phyloP scores from a whole-genome alignment of 2,329 filamentous ascomycete genomes.

The Diaporthe sp. region DNA sequence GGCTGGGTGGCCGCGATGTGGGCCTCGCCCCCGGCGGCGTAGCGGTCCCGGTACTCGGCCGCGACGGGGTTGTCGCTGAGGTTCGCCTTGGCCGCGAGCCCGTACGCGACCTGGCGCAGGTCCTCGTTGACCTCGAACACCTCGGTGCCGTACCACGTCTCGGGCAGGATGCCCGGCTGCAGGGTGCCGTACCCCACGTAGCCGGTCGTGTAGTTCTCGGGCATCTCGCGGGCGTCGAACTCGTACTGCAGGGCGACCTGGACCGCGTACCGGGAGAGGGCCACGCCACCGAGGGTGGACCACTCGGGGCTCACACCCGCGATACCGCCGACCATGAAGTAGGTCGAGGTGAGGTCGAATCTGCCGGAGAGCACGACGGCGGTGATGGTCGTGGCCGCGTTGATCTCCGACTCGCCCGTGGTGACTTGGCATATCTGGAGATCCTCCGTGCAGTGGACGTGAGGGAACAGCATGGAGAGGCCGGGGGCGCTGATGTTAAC shows the following conservation, averaged over 20 bases:
- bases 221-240: conserved; percentile 78
- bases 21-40: conserved; percentile 57
- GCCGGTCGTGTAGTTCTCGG: conserved; percentile 74
- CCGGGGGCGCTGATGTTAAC: conserved; percentile 72
- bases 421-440: conserved; percentile 77
- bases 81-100: conserved; percentile 64
- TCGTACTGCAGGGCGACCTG: conserved; percentile 85
- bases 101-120: conserved; percentile 67
- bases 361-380: conserved; percentile 72
- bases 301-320: conserved; percentile 80
- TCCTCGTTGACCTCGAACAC: conserved; percentile 76
- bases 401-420: conserved; percentile 80
- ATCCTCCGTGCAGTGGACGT: conserved; percentile 74
- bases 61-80: conserved; percentile 66
- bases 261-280: conserved; percentile 77
- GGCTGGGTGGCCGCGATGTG: conserved; percentile 59
- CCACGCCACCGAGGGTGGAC: conserved; percentile 75
- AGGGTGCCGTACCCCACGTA: conserved; percentile 76
- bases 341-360: conserved; percentile 77
- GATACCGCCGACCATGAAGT: conserved; percentile 81
- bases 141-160: conserved; percentile 75
- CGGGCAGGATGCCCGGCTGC: conserved; percentile 69
- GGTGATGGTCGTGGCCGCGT: conserved; percentile 76
- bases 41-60: conserved; percentile 67
- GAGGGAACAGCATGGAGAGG: conserved; percentile 75